Base-by-base conservation (phyloP, 352 stramenopile species). In the Phytophthora nicotianae region DNA sequence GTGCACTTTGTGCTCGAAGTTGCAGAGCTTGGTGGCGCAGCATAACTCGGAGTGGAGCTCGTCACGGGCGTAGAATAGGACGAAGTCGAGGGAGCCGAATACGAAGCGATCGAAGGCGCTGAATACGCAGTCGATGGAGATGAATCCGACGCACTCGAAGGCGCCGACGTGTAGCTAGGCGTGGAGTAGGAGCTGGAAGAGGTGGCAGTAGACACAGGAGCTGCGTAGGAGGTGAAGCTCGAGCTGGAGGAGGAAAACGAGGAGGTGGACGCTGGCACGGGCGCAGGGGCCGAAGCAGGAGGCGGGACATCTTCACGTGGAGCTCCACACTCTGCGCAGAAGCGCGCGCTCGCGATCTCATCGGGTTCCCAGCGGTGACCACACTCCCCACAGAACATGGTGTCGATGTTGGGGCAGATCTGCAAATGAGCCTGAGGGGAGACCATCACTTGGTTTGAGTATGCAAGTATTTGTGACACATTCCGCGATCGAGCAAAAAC, bases 351-450 rank as follows among this genome's bases (percentile, higher is more conserved):
- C 24, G 78, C 80, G 65, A 93, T 91, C 70, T 94, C 86, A 41
- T 91, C 84, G 3, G 84, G 78, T 40, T 83, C 84, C 84, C 84
- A 94, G 41, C 80, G 74, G 58, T 91, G 84, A 49, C 86, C 86
- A 58, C 86, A 94, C 71, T 94, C 86, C 17, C 76, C 85, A 43
- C 86, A 94, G 67, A 94, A 94, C 81, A 94, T 91, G 50, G 20
- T 37, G 50, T 26, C 56, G 56, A 50, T 47, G 33, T 33, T 26
- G 46, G 48, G n/a, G 40, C 46, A 48, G 55, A 62, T 69, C 51
- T 50, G 45, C 26, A 69, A 73, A 68, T 69, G 59, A 69, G 27
- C n/a, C 32, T 41, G 43, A 67, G 23, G 35, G 48, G 37, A 41
- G 23, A n/a, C 9, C 19, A 61, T 47, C 13, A 47, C 33, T 71